Percentiles rank a stretch among this genome's conserved stretches.
Conservation (phyloP, 2,329 filamentous ascomycete species). For the Corynespora cassiicola region DNA sequence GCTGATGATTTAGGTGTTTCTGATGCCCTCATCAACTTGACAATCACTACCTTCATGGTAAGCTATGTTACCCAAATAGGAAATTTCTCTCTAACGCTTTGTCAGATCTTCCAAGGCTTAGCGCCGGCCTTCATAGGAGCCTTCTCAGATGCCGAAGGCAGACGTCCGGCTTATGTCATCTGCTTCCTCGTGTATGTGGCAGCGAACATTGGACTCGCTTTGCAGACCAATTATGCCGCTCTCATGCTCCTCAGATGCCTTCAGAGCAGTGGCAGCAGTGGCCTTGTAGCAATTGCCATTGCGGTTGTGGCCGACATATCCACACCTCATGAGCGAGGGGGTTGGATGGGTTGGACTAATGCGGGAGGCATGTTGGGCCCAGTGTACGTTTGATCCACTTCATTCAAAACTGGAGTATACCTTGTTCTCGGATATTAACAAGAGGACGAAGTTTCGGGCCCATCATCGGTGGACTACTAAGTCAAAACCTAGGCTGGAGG, state of each 20-base stretch:
- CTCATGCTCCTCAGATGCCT: conserved; percentile 31
- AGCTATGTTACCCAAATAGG: conserved; percentile 27
- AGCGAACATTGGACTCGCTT: conserved; percentile 33
- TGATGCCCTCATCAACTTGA: conserved; percentile 53
- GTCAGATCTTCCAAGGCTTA: conserved; percentile 56
- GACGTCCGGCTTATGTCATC: conserved; percentile 57
- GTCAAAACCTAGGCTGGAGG: conserved; percentile 40
- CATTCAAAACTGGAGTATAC: too few species aligned
- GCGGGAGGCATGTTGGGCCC: too few species aligned
- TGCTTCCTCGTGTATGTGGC: conserved; percentile 34
- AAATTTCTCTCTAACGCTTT: conserved; percentile 4
- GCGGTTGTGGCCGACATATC: conserved; percentile 51
- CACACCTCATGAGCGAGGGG: conserved; percentile 49
- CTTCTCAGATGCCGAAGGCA: conserved; percentile 56
- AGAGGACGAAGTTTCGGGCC: conserved; percentile 16
- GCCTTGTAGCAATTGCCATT: conserved; percentile 48
- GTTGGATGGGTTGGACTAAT: conserved; percentile 57
- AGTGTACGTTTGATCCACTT: conserved; percentile 53
- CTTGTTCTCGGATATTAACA: too few species aligned
- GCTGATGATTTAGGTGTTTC: conserved; percentile 47
- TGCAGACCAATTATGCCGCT: conserved; percentile 31
- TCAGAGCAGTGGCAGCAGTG: conserved; percentile 44
- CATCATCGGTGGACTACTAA: conserved; percentile 35
- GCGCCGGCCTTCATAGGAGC: conserved; percentile 58
- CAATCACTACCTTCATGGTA: conserved; percentile 56